Conservation (phyloP, 2,329 filamentous ascomycete genomes). For the Tympanopsis confertula region DNA sequence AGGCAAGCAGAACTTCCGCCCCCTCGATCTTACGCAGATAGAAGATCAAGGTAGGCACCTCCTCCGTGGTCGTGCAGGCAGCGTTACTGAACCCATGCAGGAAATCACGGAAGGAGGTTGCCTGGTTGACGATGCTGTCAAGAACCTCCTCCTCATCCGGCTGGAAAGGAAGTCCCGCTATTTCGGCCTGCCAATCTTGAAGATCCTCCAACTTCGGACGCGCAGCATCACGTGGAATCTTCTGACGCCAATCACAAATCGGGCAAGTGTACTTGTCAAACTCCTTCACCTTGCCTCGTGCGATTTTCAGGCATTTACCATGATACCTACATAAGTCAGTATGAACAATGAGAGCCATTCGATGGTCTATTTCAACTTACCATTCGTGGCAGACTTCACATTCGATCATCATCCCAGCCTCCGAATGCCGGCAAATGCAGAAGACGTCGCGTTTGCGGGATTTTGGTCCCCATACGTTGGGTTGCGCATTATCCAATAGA, state of each 20-base stretch:
- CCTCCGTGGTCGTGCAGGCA: constrained; percentile 68
- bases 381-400: constrained; percentile 97
- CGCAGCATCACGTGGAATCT: constrained; percentile 90
- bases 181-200: constrained; percentile 71
- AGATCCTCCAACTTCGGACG: constrained; percentile 91
- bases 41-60: constrained; percentile 82
- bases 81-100: constrained; percentile 73
- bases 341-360: constrained; percentile 1
- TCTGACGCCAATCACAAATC: constrained; percentile 93
- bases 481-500: background rate
- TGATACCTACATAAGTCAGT: constrained; percentile 60
- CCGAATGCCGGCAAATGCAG: constrained; percentile 85
- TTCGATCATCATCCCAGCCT: constrained; percentile 99
- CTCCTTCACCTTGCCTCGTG: constrained; percentile 92
- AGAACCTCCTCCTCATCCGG: constrained; percentile 87
- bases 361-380: constrained; percentile 34
- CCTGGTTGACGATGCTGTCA: constrained; percentile 75
- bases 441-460: constrained; percentile 69
- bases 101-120: constrained; percentile 72
- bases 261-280: constrained; percentile 97
- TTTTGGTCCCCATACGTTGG: constrained; percentile 39
- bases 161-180: constrained; percentile 74
- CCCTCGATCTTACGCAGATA: constrained; percentile 96
- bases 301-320: constrained; percentile 95
- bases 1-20: constrained; percentile 79